Percentiles rank a stretch among this genome's conserved stretches.
phyloP scores from a whole-genome alignment of 768 basidiomycete genomes.

The Auricularia heimuer region DNA sequence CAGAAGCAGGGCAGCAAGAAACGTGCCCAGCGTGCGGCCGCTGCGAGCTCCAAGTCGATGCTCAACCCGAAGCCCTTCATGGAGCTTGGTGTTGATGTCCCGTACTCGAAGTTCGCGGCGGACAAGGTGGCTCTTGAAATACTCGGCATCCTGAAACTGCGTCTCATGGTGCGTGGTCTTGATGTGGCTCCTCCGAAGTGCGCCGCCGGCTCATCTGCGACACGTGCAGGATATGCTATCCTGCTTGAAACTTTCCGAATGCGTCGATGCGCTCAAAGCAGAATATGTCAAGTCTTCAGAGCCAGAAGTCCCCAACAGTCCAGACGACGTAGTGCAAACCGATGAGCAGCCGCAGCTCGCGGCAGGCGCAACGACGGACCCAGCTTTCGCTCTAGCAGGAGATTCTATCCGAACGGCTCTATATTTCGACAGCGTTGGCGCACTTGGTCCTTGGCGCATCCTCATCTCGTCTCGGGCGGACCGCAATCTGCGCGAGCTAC shows the following conservation, averaged over 20 bases:
- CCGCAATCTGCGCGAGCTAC: slow-evolving; percentile 37
- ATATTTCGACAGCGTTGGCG: slow-evolving; percentile 47
- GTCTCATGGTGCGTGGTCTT: slow-evolving; percentile 19
- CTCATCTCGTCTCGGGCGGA: slow-evolving; percentile 44
- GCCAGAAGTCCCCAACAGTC: slow-evolving; percentile 5
- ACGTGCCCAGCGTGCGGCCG: slow-evolving; percentile 2
- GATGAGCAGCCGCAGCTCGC: slow-evolving; percentile 10
- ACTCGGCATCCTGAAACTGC: slow-evolving; percentile 16
- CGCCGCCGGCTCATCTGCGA: slow-evolving; percentile 1
- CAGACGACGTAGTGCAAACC: not conserved
- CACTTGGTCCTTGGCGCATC: slow-evolving; percentile 58
- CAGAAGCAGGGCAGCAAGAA: slow-evolving; percentile 21
- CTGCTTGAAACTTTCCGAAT: not conserved
- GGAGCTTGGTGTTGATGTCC: slow-evolving; percentile 19
- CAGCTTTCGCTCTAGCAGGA: slow-evolving; percentile 32
- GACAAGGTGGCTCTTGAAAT: slow-evolving; percentile 11
- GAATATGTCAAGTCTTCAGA: slow-evolving; percentile 13
- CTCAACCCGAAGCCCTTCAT: slow-evolving; percentile 23
- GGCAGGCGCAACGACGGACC: not conserved
- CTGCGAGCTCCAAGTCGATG: not conserved
- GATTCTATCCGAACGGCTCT: slow-evolving; percentile 53
- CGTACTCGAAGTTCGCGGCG: slow-evolving; percentile 17
- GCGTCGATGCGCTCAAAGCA: not conserved
- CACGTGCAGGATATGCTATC: slow-evolving; percentile 17
- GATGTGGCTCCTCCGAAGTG: not conserved